These are phyloP conservation scores for Annulohypoxylon truncatum DNA, from an alignment of 2,329 filamentous ascomycete genomes.

Conservation along the genomic window DNA sequence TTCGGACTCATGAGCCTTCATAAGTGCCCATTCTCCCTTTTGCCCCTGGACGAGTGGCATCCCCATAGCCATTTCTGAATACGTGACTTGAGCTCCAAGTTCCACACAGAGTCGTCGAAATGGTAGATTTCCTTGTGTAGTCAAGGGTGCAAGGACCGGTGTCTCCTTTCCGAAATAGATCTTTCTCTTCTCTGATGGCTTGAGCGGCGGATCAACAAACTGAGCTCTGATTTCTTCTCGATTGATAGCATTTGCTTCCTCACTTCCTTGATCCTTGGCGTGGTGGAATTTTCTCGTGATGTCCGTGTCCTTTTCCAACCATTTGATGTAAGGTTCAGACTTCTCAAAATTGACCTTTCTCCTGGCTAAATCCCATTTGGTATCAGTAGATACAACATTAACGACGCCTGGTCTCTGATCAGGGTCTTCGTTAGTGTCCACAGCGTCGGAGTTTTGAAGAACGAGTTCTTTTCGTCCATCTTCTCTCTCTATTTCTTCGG, in stretches of 20 bases:
- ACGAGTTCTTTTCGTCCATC: constrained; percentile 88
- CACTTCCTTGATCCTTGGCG: constrained; percentile 56
- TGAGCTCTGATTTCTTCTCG: constrained; percentile 79
- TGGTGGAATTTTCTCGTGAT: constrained; percentile 61
- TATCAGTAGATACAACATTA: constrained; percentile 76
- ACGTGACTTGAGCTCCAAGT: constrained; percentile 91
- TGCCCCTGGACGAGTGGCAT: constrained; percentile 89
- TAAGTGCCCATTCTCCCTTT: constrained; percentile 92
- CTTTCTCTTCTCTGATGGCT: constrained; percentile 90
- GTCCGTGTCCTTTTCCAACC: constrained; percentile 76
- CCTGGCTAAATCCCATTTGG: constrained; percentile 80
- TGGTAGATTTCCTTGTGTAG: constrained; percentile 95
- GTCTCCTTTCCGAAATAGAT: constrained; percentile 96
- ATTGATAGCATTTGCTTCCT: constrained; percentile 48
- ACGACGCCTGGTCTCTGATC: constrained; percentile 72
- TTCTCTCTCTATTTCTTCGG: constrained; percentile 78
- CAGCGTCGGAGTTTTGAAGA: constrained; percentile 61
- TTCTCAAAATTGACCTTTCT: constrained; percentile 77
- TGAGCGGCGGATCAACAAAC: constrained; percentile 87
- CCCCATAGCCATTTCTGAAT: constrained; percentile 98
- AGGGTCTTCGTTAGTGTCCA: constrained; percentile 58
- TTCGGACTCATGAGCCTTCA: constrained; percentile 92
- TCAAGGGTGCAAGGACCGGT: constrained; percentile 91
- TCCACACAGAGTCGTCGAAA: constrained; percentile 92
- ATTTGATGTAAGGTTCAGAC: constrained; percentile 80